Conservation (phyloP, 176 grass and related monocot species). For the Secale cereale region DNA sequence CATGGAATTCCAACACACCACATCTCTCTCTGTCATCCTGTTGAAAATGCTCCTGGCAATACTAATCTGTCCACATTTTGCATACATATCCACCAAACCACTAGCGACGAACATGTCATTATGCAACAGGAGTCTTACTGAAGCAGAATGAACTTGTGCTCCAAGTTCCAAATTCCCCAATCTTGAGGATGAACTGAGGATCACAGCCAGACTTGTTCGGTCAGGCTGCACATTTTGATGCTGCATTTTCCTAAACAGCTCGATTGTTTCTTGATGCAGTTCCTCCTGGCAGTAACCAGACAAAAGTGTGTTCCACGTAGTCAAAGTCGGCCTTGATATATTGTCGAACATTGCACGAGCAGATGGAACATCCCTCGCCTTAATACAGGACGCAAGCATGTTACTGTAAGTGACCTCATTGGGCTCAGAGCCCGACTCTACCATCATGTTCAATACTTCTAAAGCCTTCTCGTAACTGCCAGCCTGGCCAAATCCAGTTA, state of each 20-base stretch:
- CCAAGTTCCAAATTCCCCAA: constrained; percentile 50
- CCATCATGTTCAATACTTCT: constrained; percentile 54
- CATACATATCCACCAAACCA: constrained; percentile 79
- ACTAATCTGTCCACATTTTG: constrained; percentile 64
- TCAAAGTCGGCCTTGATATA: constrained; percentile 56
- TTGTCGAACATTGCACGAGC: constrained; percentile 72
- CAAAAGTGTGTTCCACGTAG: constrained; percentile 77
- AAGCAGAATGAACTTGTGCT: constrained; percentile 70
- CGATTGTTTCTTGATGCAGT: constrained; percentile 43
- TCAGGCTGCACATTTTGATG: constrained; percentile 61
- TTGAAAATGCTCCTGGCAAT: constrained; percentile 56
- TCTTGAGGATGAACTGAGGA: constrained; percentile 76
- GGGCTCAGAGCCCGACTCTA: constrained; percentile 68
- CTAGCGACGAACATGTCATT: constrained; percentile 75
- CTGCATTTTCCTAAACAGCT: constrained; percentile 79
- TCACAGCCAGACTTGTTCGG: constrained; percentile 65
- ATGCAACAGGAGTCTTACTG: constrained; percentile 57
- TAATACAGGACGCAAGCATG: constrained; percentile 63
- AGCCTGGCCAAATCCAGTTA: constrained; percentile 64
- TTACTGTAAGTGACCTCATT: constrained; percentile 82
- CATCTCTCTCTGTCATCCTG: constrained; percentile 63
- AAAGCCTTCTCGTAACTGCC: constrained; percentile 41
- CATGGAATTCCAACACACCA: constrained; percentile 92
- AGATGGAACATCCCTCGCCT: constrained; percentile 46
- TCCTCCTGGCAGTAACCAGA: constrained; percentile 83